Evolutionary conservation across 768 basidiomycete species (phyloP).

Genomic region (Pulveroboletus sp.): DNA sequence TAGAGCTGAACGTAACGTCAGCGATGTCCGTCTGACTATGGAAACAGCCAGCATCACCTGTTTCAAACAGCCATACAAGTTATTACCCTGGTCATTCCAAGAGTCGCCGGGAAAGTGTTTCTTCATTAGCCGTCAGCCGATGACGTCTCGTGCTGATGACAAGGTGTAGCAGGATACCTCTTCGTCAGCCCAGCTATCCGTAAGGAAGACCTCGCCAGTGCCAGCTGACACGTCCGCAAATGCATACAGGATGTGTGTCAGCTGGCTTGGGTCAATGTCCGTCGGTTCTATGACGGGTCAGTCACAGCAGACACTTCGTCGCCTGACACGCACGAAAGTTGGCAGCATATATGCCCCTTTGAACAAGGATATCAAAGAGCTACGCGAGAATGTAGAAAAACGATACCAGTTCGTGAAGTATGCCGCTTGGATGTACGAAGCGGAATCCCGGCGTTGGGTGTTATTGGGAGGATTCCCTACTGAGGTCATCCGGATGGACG

Average conservation of each 20-base stretch:
- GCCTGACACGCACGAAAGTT: constrained; percentile 50
- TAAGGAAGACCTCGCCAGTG: constrained; percentile 59
- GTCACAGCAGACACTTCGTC: background rate
- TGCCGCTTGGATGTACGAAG: constrained; percentile 29
- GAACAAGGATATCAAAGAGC: background rate
- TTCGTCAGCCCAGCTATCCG: constrained; percentile 72
- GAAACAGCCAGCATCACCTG: constrained; percentile 42
- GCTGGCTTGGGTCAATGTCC: constrained; percentile 49
- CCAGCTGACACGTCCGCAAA: constrained; percentile 69
- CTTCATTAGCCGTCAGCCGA: constrained; percentile 31
- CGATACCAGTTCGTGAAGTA: constrained; percentile 36
- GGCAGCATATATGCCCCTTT: constrained; percentile 55
- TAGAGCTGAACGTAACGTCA: constrained; percentile 29
- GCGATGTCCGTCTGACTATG: background rate
- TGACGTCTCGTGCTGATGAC: background rate
- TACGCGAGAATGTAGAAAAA: background rate
- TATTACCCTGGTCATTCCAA: constrained; percentile 71
- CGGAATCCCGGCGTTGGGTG: constrained; percentile 11
- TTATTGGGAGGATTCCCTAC: background rate
- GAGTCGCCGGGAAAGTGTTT: constrained; percentile 70
- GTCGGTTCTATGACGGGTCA: constrained; percentile 48
- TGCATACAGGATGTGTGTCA: constrained; percentile 77
- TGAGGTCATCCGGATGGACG: constrained; percentile 9
- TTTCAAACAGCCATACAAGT: constrained; percentile 78
- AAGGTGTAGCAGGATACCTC: constrained; percentile 34